Conservation (phyloP, 1,284 basidiomycete genomes). For the Bjerkandera adusta region DNA sequence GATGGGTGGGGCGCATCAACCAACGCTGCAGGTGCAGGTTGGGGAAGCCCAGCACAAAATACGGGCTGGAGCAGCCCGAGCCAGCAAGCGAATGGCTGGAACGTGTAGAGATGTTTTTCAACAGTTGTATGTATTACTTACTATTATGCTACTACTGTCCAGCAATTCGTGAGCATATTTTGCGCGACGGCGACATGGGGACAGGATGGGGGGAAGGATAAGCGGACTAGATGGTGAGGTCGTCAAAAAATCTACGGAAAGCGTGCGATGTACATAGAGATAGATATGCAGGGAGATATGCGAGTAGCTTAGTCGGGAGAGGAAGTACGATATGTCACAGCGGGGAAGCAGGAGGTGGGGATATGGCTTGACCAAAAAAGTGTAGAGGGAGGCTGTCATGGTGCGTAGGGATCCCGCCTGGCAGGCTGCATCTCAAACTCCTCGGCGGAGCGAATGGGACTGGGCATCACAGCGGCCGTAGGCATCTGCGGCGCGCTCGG, state of each 20-base stretch:
- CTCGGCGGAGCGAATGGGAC: slow-evolving; percentile 12
- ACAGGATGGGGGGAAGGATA: too few relatives aligned
- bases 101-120: slow-evolving; percentile 23
- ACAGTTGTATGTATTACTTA: slow-evolving; percentile 5
- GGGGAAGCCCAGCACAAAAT: slow-evolving; percentile 20
- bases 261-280: too few relatives aligned
- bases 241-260: too few relatives aligned
- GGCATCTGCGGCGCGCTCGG: slow-evolving; percentile 1
- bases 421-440: slow-evolving; percentile 23
- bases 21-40: slow-evolving; percentile 1
- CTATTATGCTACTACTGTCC: not conserved
- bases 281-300: too few relatives aligned
- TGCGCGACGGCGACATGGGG: not conserved
- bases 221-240: too few relatives aligned
- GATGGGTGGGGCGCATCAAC: slow-evolving; percentile 7
- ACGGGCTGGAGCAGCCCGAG: slow-evolving; percentile 27
- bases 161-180: not conserved
- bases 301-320: not conserved
- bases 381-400: too few relatives aligned
- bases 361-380: too few relatives aligned
- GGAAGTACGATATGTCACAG: not conserved
- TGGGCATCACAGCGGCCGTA: slow-evolving; percentile 7
- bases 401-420: not conserved
- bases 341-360: too few relatives aligned
- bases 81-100: slow-evolving; percentile 45